These are phyloP conservation scores for Castanopsis chinensis DNA, from an alignment of 306 rosid species.

Conservation along the genomic window DNA sequence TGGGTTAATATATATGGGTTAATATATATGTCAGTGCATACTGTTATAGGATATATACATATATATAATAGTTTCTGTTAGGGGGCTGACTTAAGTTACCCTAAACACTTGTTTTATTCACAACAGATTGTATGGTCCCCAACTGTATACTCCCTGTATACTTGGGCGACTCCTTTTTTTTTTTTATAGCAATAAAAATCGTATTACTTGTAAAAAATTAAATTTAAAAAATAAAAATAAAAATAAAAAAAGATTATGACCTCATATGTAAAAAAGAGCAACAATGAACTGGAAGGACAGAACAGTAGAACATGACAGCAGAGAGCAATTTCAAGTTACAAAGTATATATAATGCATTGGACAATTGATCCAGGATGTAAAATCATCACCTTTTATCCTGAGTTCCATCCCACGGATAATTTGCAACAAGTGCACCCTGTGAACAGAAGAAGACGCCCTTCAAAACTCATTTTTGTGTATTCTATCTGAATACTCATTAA, in stretches of 20 bases:
- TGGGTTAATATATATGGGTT: too few relatives aligned
- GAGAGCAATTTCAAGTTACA: neutral
- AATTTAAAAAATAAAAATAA: too few relatives aligned
- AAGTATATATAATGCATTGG: neutral
- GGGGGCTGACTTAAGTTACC: too few relatives aligned
- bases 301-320: neutral
- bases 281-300: neutral
- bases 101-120: too few relatives aligned
- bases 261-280: neutral
- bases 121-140: too few relatives aligned
- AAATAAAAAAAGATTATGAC: neutral
- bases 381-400: constrained; percentile 63
- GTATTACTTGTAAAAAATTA: too few relatives aligned
- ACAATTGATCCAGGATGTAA: neutral
- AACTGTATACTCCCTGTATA: too few relatives aligned
- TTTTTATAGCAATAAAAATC: too few relatives aligned
- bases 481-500: constrained; percentile 2
- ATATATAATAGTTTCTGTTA: too few relatives aligned
- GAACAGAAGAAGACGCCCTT: constrained; percentile 10
- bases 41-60: too few relatives aligned
- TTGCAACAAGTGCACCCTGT: constrained; percentile 98
- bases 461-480: constrained; percentile 15
- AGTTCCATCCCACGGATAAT: constrained; percentile 97
- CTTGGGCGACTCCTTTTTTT: too few relatives aligned
- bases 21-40: too few relatives aligned